A percentile compares a stretch with the other conserved stretches of the same genome.
phyloP scores from a whole-genome alignment of 768 basidiomycete genomes.

The Termitomyces sp. region DNA sequence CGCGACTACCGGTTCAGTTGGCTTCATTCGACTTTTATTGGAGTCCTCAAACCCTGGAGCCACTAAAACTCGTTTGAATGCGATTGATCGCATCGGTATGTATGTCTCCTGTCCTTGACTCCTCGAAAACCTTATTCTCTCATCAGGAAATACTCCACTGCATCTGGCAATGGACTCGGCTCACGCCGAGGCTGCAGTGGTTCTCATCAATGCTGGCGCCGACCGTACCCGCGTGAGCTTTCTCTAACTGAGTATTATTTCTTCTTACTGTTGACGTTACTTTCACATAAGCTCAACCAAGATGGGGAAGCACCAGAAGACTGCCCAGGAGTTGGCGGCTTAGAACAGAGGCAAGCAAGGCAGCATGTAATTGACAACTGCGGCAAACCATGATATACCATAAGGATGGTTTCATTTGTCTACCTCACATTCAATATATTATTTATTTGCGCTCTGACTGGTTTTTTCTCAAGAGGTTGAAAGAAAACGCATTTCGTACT shows the following conservation, averaged over 20 bases:
- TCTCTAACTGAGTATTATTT: slow-evolving; percentile 12
- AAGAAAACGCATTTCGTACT: neutral
- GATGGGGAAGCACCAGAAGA: slow-evolving; percentile 88
- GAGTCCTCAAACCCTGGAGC: slow-evolving; percentile 68
- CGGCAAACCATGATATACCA: slow-evolving; percentile 45
- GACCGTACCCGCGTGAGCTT: slow-evolving; percentile 80
- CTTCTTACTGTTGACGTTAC: slow-evolving; percentile 13
- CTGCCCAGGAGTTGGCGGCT: slow-evolving; percentile 85
- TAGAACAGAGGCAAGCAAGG: slow-evolving; percentile 79
- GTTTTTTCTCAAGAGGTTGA: neutral
- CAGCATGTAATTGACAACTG: slow-evolving; percentile 74
- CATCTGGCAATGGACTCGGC: slow-evolving; percentile 98
- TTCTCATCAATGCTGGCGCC: slow-evolving; percentile 93
- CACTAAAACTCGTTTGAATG: slow-evolving; percentile 81
- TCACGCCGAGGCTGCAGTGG: slow-evolving; percentile 85
- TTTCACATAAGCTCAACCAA: slow-evolving; percentile 60
- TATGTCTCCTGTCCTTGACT: slow-evolving; percentile 15
- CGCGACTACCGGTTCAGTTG: slow-evolving; percentile 90
- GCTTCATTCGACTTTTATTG: slow-evolving; percentile 84
- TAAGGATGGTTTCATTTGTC: neutral
- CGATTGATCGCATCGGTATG: slow-evolving; percentile 73
- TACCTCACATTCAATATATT: neutral
- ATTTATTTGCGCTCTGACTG: neutral
- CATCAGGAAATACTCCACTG: slow-evolving; percentile 86
- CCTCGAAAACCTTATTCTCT: slow-evolving; percentile 5